phyloP scores from a whole-genome alignment of 179 eudicot genomes.

The Beta lomatogona region DNA sequence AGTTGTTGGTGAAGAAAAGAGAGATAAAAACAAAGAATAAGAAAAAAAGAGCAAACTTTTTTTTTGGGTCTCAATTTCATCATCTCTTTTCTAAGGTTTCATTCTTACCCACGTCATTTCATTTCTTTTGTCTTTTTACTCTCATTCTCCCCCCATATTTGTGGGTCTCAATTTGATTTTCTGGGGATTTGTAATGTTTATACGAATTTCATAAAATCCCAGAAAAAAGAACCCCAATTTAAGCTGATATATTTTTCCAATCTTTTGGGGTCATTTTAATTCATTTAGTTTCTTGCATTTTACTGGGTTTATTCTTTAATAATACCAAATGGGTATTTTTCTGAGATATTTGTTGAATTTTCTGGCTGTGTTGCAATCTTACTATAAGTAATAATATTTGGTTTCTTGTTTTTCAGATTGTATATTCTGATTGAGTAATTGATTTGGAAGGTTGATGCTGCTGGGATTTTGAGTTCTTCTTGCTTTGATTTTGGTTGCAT shows the following conservation, averaged over 20 bases:
- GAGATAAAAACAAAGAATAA: neutral
- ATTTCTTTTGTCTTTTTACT: constrained; percentile 13
- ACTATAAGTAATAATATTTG: neutral
- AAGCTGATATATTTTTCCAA: neutral
- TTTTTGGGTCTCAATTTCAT: constrained; percentile 20
- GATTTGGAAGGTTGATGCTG: constrained; percentile 21
- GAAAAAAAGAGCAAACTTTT: neutral
- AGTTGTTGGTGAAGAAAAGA: neutral
- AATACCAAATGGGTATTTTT: constrained; percentile 24
- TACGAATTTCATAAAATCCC: neutral
- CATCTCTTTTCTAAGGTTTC: constrained; percentile 28
- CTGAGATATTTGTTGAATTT: neutral
- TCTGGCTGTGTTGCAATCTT: too few species aligned
- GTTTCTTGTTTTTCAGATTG: constrained; percentile 25
- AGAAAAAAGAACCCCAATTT: neutral
- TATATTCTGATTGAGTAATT: constrained; percentile 23
- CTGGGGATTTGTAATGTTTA: neutral
- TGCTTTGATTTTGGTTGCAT: constrained; percentile 19
- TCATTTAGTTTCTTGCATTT: neutral
- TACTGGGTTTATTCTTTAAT: neutral
- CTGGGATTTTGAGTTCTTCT: constrained; percentile 12
- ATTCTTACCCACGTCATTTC: constrained; percentile 30
- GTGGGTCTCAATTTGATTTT: constrained; percentile 28
- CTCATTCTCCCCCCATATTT: neutral
- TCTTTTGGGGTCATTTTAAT: neutral